Conservation (phyloP, 1,139 yeast species). For the Wickerhamomyces sp. region DNA sequence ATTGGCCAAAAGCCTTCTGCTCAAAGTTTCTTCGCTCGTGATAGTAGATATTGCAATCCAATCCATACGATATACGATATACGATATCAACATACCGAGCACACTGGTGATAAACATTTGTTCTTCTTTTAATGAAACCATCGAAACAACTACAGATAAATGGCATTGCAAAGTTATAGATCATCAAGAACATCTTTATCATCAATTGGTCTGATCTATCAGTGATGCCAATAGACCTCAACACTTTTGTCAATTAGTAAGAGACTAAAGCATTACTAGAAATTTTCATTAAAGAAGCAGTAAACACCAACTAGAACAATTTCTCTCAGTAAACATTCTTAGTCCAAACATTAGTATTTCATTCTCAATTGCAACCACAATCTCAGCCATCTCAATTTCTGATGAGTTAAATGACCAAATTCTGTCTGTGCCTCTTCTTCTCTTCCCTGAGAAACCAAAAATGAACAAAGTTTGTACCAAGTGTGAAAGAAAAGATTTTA, state of each 20-base stretch:
- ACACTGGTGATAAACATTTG: conserved; percentile 23
- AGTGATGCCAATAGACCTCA: conserved; percentile 45
- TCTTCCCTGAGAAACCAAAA: conserved; percentile 46
- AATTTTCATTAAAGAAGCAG: conserved; percentile 39
- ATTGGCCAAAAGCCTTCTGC: conserved; percentile 25
- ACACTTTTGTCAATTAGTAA: conserved; percentile 43
- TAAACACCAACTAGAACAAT: conserved; percentile 33
- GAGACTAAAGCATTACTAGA: conserved; percentile 51
- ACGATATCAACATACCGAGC: conserved; percentile 25
- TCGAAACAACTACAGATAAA: conserved; percentile 4
- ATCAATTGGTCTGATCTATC: conserved; percentile 34
- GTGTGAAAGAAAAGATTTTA: conserved; percentile 32
- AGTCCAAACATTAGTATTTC: conserved; percentile 28
- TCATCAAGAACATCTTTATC: conserved; percentile 32
- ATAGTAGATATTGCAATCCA: conserved; percentile 32
- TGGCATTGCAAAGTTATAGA: conserved; percentile 13
- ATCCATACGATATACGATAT: conserved; percentile 25
- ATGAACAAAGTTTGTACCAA: conserved; percentile 36
- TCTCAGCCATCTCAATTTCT: conserved; percentile 40
- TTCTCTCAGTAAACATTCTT: conserved; percentile 36
- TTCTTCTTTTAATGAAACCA: conserved; percentile 29
- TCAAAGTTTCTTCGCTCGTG: conserved; percentile 15
- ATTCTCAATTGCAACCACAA: conserved; percentile 30
- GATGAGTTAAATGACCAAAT: conserved; percentile 31
- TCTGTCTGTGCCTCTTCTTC: conserved; percentile 48